Base-by-base conservation (phyloP, 495 filamentous ascomycete genomes). In the Cenococcum geophilum region DNA sequence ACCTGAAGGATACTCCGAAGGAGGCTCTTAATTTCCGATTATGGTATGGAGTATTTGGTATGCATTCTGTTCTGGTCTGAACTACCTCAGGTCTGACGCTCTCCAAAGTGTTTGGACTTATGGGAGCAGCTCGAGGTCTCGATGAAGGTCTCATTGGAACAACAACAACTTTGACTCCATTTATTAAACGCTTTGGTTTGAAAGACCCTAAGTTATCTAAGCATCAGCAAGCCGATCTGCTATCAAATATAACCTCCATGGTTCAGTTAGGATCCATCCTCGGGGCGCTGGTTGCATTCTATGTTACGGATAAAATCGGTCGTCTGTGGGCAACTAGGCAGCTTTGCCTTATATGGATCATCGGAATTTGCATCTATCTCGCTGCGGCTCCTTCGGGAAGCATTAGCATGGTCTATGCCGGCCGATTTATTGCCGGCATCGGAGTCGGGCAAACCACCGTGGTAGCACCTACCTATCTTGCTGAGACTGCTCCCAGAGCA, bases 141-240 rank as follows among this genome's bases (percentile, higher is more conserved):
- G 86, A 89, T 63, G 86, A 89, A 70, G 86, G 86, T 35, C 75
- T 89, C 47, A 89, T 88, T 68, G 82, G 80, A 8, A 85, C 76
- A 16, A 83, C 85, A 20, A 83, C 88, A 71, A 81, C 83, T 63
- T 83, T 82, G 14, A 76, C 78, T 49, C 77, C 84, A 47, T 89
- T 89, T 63, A 78, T 84, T 64, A 62, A 71, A 4, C 78, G 76
- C 47, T 86, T 87, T 74, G 76, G 82, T 21, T 83, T 85, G 62
- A 74, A 70, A 37, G 60, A 73, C 55, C 70, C 71, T 14, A 79
- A 82, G 37, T 75, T 77, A 27, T 61, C 47, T 52, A 74, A 77
- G 36, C 77, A 80, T 53, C 83, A 79, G 37, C 71, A 75, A 61
- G 80, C 82, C 6, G 78, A 86, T 65, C 85, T 84, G 73, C 83